These are phyloP conservation scores for Rhodosporidiobolus odoratus DNA, from an alignment of 768 basidiomycete species.

Conservation along the genomic window DNA sequence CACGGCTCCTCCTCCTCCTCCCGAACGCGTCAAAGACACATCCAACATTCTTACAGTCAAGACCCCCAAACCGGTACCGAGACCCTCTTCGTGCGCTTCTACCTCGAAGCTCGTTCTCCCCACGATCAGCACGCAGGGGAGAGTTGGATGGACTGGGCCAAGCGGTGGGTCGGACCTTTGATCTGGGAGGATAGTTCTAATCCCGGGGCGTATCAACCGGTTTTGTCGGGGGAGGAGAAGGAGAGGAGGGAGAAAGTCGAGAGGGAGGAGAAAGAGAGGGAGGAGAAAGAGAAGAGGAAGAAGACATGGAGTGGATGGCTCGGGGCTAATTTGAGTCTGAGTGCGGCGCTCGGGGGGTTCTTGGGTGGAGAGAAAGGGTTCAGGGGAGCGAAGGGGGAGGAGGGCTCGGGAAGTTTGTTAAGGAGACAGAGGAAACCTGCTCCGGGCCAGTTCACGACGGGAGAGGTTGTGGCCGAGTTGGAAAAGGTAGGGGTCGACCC, in stretches of 20 bases:
- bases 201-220: conserved; percentile 22
- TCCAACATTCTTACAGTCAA: conserved; percentile 6
- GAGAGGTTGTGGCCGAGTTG: conserved; percentile 36
- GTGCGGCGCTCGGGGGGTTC: neutral
- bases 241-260: neutral
- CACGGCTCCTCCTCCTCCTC: conserved; percentile 17
- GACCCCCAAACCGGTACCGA: conserved; percentile 28
- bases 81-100: conserved; percentile 33
- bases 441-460: conserved; percentile 25
- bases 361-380: neutral
- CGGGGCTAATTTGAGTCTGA: neutral
- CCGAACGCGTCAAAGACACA: conserved; percentile 23
- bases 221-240: neutral
- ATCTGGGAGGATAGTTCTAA: conserved; percentile 29
- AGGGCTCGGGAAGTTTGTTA: conserved; percentile 7
- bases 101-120: conserved; percentile 28
- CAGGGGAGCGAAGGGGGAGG: neutral
- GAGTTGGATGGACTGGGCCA: conserved; percentile 25
- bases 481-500: conserved; percentile 16
- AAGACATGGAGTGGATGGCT: conserved; percentile 2
- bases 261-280: neutral
- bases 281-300: neutral
- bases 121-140: neutral
- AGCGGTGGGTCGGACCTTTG: conserved; percentile 29
- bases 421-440: conserved; percentile 26